Conservation (phyloP, 768 basidiomycete species). For the Boletus subparvulus region DNA sequence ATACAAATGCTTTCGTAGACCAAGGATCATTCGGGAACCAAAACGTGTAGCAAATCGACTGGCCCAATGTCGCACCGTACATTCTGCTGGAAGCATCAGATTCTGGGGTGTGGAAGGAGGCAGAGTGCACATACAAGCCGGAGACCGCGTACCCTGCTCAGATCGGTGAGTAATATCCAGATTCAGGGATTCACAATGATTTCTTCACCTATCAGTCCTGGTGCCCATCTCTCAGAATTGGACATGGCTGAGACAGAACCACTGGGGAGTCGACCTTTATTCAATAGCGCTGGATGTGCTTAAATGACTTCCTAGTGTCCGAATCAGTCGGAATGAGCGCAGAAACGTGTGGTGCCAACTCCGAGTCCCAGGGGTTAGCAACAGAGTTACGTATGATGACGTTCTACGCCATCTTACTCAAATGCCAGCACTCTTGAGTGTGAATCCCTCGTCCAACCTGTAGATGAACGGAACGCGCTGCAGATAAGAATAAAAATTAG, state of each 20-base stretch:
- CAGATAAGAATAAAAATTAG: no score
- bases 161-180: not conserved
- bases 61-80: slow-evolving; percentile 16
- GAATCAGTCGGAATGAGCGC: no score
- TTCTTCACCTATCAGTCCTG: slow-evolving; percentile 5
- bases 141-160: slow-evolving; percentile 4
- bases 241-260: not conserved
- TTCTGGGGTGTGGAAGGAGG: not conserved
- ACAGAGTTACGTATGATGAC: no score
- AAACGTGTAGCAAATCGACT: slow-evolving; percentile 2
- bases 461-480: no score
- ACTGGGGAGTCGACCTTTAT: not conserved
- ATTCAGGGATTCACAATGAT: not conserved
- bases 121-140: slow-evolving; percentile 1
- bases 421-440: no score
- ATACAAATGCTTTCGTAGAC: slow-evolving; percentile 3
- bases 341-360: no score
- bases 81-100: not conserved
- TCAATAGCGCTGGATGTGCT: not conserved
- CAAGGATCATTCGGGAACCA: slow-evolving; percentile 13
- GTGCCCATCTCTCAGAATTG: not conserved
- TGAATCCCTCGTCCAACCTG: no score
- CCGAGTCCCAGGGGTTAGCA: no score
- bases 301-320: no score
- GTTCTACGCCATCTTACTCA: no score